Percentiles rank a stretch among this genome's conserved stretches.
Conservation (phyloP, 805 yeast genomes). For the Tetrapisispora nanseiensis region DNA sequence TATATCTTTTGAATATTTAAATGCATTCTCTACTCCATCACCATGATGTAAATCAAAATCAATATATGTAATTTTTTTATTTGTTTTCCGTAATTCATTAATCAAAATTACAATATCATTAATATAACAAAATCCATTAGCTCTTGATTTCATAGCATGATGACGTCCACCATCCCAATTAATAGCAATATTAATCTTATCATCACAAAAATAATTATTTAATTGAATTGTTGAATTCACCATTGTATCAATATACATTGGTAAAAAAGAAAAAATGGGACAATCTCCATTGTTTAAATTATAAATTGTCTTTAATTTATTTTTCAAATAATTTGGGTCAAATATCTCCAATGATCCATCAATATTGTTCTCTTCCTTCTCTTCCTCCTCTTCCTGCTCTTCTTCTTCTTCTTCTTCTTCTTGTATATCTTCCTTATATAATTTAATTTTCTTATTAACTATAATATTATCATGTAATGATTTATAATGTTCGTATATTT, state of each 20-base stretch:
- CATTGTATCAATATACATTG: slow-evolving; percentile 31
- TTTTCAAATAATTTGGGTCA: too few species aligned
- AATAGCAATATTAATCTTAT: slow-evolving; percentile 32
- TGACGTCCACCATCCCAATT: slow-evolving; percentile 81
- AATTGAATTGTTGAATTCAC: not conserved
- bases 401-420: slow-evolving; percentile 1
- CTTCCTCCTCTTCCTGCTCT: slow-evolving; percentile 2
- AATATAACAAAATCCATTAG: slow-evolving; percentile 65
- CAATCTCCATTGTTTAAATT: slow-evolving; percentile 41
- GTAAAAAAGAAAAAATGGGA: slow-evolving; percentile 46
- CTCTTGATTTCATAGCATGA: slow-evolving; percentile 45
- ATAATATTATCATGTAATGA: not conserved
- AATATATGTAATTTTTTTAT: slow-evolving; percentile 43
- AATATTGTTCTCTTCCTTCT: slow-evolving; percentile 5
- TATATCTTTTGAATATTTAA: slow-evolving; percentile 44
- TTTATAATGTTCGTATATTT: not conserved
- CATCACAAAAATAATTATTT: not conserved
- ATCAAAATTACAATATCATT: slow-evolving; percentile 60
- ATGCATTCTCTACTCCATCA: slow-evolving; percentile 67
- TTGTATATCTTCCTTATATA: not conserved
- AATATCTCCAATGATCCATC: too few species aligned
- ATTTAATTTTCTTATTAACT: too few species aligned
- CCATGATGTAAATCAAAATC: slow-evolving; percentile 77
- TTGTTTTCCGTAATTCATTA: slow-evolving; percentile 37
- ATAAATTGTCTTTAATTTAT: not conserved